These are phyloP conservation scores for Entamoeba histolytica DNA, from an alignment of 208 protist genomes.

Conservation along the genomic window DNA sequence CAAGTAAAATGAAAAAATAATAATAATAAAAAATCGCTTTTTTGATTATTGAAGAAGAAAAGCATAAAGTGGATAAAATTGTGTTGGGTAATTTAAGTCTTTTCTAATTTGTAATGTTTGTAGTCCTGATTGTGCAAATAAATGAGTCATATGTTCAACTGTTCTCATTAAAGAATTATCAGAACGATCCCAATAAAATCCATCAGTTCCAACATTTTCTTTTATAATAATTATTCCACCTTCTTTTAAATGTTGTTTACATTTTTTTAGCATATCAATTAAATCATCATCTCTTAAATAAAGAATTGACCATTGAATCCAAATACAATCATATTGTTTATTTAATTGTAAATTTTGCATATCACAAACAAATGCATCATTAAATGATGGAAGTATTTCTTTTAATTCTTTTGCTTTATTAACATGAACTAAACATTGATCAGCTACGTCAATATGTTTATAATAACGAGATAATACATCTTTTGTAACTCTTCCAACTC, in stretches of 20 bases:
- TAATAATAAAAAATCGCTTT: not conserved
- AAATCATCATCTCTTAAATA: slow-evolving; percentile 1
- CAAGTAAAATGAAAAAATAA: not conserved
- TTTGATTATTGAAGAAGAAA: not conserved
- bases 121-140: not conserved
- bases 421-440: not conserved
- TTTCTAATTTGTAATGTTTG: not conserved
- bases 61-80: not conserved
- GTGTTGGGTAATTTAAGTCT: not conserved
- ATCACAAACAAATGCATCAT: not conserved
- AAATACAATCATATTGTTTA: not conserved
- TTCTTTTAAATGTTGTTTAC: not conserved
- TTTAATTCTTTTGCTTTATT: not conserved
- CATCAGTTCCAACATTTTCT: not conserved
- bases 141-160: not conserved
- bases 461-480: not conserved
- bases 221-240: not conserved
- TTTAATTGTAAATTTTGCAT: not conserved
- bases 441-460: not conserved
- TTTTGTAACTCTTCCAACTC: not conserved
- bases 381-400: not conserved
- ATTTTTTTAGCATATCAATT: not conserved
- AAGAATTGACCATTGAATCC: not conserved
- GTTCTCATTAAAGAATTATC: not conserved
- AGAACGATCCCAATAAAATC: not conserved